These are phyloP conservation scores for Yamadazyma songkhlaensis DNA, from an alignment of 1,139 yeast genomes.

Conservation along the genomic window DNA sequence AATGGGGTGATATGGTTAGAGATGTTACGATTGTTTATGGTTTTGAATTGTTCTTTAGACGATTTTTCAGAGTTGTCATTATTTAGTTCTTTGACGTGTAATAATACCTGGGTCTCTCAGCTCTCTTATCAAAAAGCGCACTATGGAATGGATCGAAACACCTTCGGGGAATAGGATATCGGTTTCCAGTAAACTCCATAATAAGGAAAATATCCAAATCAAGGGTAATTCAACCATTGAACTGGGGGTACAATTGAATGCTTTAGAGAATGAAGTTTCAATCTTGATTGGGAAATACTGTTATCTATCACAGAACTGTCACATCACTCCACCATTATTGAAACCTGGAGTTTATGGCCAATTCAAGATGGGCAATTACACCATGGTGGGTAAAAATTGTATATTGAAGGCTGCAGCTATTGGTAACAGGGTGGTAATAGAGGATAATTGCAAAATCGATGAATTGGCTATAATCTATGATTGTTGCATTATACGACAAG, in stretches of 20 bases:
- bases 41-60: too few relatives aligned
- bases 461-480: slow-evolving; percentile 56
- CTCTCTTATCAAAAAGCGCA: neutral
- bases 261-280: slow-evolving; percentile 22
- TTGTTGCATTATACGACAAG: slow-evolving; percentile 52
- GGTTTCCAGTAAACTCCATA: slow-evolving; percentile 33
- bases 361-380: slow-evolving; percentile 56
- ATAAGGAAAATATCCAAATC: slow-evolving; percentile 25
- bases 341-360: slow-evolving; percentile 21
- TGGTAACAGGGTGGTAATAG: slow-evolving; percentile 60
- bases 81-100: neutral
- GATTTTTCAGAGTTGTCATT: too few relatives aligned
- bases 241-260: slow-evolving; percentile 25
- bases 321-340: slow-evolving; percentile 32
- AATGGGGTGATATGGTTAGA: too few relatives aligned
- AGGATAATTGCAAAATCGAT: slow-evolving; percentile 34
- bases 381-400: slow-evolving; percentile 47
- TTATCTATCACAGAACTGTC: slow-evolving; percentile 28
- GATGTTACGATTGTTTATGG: too few relatives aligned
- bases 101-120: too few relatives aligned
- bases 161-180: slow-evolving; percentile 58
- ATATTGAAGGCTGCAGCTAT: slow-evolving; percentile 45
- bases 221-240: slow-evolving; percentile 35
- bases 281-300: slow-evolving; percentile 56
- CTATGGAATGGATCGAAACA: slow-evolving; percentile 39